phyloP scores from a whole-genome alignment of 305 asterid species.

The Fraxinus dipetala region DNA sequence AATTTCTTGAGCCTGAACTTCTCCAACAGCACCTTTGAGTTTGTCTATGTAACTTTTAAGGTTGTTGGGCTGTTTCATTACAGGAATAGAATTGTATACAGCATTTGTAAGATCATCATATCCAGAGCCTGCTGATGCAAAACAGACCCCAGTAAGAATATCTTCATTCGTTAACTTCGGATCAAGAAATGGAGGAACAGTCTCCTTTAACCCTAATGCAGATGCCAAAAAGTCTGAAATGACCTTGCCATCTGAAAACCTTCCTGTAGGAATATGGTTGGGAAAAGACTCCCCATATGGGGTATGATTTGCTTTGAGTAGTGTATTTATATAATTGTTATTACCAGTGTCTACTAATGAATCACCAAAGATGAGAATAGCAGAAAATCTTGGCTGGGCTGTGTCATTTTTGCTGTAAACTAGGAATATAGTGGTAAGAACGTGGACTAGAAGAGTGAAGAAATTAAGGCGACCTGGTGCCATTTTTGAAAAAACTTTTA shows the following conservation, averaged over 20 bases:
- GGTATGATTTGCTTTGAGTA: conserved; percentile 29
- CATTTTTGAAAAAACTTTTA: too few relatives aligned
- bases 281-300: conserved; percentile 33
- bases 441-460: too few relatives aligned
- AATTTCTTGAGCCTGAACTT: conserved; percentile 4
- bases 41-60: conserved; percentile 13
- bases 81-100: conserved; percentile 12
- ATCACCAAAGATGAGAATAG: too few relatives aligned
- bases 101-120: conserved; percentile 30
- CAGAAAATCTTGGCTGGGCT: too few relatives aligned
- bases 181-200: conserved; percentile 32
- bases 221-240: conserved; percentile 31
- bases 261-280: conserved; percentile 22
- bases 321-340: conserved; percentile 27
- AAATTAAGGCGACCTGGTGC: too few relatives aligned
- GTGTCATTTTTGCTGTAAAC: too few relatives aligned
- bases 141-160: conserved; percentile 25
- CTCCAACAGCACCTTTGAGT: conserved; percentile 9
- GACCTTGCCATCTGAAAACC: conserved; percentile 35
- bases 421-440: too few relatives aligned
- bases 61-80: conserved; percentile 15
- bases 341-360: conserved; percentile 20
- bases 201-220: conserved; percentile 18
- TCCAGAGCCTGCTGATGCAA: conserved; percentile 35
- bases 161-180: conserved; percentile 12